Percentiles rank a stretch among this genome's conserved stretches.
These are phyloP conservation scores for Barnettozyma pratensis DNA, from an alignment of 805 yeast species.

Conservation along the genomic window DNA sequence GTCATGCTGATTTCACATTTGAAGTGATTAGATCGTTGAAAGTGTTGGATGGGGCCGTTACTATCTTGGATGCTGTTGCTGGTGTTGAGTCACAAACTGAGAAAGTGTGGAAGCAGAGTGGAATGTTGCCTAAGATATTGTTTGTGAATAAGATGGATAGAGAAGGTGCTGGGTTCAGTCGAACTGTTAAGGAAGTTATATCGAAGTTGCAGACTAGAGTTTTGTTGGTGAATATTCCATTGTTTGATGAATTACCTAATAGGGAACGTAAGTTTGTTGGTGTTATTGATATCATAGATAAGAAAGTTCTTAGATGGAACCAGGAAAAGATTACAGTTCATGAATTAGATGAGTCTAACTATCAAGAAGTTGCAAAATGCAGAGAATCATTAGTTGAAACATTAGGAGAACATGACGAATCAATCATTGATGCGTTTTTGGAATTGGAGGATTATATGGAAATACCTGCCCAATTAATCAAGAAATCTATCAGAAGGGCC, in stretches of 20 bases:
- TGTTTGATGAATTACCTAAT: conserved; percentile 43
- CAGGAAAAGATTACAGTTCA: conserved; percentile 49
- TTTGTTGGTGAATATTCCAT: conserved; percentile 73
- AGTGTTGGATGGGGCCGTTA: conserved; percentile 91
- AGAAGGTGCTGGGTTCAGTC: conserved; percentile 89
- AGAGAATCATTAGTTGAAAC: conserved; percentile 81
- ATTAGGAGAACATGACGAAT: conserved; percentile 77
- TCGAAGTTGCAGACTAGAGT: conserved; percentile 69
- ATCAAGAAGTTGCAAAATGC: conserved; percentile 46
- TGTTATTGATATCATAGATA: conserved; percentile 67
- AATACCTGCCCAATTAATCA: conserved; percentile 52
- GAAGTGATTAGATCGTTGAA: conserved; percentile 88
- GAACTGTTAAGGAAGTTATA: conserved; percentile 83
- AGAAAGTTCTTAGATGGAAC: conserved; percentile 46
- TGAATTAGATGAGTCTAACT: conserved; percentile 36
- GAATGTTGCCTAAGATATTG: conserved; percentile 68
- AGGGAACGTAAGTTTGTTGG: conserved; percentile 50
- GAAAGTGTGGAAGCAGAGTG: conserved; percentile 91
- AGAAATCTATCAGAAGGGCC: conserved; percentile 54
- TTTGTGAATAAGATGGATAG: conserved; percentile 95
- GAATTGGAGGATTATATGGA: conserved; percentile 69
- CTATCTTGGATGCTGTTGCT: conserved; percentile 91
- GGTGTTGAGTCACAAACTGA: conserved; percentile 99
- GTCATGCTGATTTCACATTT: conserved; percentile 95
- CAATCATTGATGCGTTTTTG: conserved; percentile 68